Evolutionary conservation across 2,329 filamentous ascomycete species (phyloP), one percentile per base, ranked within the genome.

Genomic region (Cladosporium phlei): DNA sequence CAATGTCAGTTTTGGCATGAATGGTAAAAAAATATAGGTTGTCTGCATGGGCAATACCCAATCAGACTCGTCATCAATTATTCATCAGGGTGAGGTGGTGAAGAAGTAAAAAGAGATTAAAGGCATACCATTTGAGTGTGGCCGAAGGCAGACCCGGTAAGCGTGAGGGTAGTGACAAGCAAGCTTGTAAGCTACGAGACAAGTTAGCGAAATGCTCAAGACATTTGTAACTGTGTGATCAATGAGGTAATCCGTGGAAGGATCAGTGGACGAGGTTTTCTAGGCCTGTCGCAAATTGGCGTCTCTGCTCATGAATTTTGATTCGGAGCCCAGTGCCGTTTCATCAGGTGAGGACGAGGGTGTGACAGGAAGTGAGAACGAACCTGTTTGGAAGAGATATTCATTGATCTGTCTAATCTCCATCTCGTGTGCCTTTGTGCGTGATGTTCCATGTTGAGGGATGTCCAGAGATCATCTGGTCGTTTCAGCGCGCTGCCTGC

Each of bases 221-320:
- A 10, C 8, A 25, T 21, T 40, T 53, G 48, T n/a, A n/a, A n/a
- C n/a, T n/a, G n/a, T n/a, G n/a, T n/a, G n/a, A n/a, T n/a, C n/a
- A n/a, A n/a, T n/a, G n/a, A n/a, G n/a, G n/a, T n/a, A n/a, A 17
- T 32, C 35, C 32, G 17, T 37, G 17, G 8, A 37, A 35, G 32
- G 42, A 58, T 68, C 65, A 68, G 65, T 67, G 64, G 65, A 65
- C 65, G 61, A 68, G 65, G 65, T 68, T 68, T 68, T 67, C 65
- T 67, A 67, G 64, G 65, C 65, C 65, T 68, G 65, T 66, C 65
- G 52, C 65, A 66, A 55, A 65, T 48, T 60, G 62, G 63, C 56
- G 48, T 64, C 57, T 64, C 59, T 53, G 53, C 59, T 60, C 59
- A 60, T 59, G 51, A 48, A 49, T 38, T 47, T 48, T 50, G 17